Evolutionary conservation across 176 grass and related monocot species (phyloP).

Genomic region (Carex littledalei): DNA sequence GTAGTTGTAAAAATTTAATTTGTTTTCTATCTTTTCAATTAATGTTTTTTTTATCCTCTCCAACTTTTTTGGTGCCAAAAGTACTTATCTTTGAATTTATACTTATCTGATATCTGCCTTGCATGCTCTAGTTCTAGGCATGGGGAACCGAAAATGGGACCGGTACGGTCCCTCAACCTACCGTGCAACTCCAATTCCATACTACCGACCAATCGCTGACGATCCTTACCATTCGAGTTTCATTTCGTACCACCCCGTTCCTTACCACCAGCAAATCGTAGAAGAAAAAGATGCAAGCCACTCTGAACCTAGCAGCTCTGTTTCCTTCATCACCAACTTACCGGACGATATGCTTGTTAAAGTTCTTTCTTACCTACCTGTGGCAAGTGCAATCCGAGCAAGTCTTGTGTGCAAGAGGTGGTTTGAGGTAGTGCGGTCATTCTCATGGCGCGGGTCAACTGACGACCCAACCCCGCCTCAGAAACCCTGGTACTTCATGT

Average conservation of each 20-base stretch:
- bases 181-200: slow-evolving; percentile 3
- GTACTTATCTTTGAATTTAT: not conserved
- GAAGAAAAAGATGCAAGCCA: not conserved
- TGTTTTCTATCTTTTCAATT: not conserved
- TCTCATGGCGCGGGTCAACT: slow-evolving; percentile 28
- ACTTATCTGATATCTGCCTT: not conserved
- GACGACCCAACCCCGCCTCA: slow-evolving; percentile 53
- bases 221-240: not conserved
- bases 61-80: not conserved
- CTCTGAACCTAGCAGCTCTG: slow-evolving; percentile 6
- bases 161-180: not conserved
- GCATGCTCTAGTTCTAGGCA: not conserved
- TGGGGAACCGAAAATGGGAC: slow-evolving; percentile 24
- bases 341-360: slow-evolving; percentile 87
- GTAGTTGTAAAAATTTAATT: not conserved
- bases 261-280: not conserved
- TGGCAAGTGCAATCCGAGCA: slow-evolving; percentile 63
- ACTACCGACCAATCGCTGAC: not conserved
- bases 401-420: slow-evolving; percentile 81
- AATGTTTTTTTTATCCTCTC: not conserved
- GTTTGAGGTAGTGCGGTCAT: slow-evolving; percentile 46
- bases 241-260: not conserved
- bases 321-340: slow-evolving; percentile 44
- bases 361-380: slow-evolving; percentile 61
- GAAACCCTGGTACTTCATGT: slow-evolving; percentile 98